Percentiles rank a stretch among this genome's conserved stretches.
Conservation (phyloP, 495 filamentous ascomycete species). For the Aspergillus cavernicola region DNA sequence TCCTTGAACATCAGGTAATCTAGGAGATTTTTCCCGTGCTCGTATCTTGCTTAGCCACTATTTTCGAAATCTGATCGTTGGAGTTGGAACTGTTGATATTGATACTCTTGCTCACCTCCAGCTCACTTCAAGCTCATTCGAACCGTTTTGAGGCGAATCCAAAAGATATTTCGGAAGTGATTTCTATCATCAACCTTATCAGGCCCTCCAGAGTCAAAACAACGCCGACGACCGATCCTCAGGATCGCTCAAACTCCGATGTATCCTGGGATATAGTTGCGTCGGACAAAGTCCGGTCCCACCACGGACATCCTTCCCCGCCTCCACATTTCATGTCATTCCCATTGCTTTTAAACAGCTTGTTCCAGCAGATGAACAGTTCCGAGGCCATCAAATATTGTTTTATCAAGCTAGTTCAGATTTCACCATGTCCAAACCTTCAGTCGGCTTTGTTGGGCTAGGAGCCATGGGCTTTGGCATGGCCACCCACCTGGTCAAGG, state of each 20-base stretch:
- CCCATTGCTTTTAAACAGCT: neutral
- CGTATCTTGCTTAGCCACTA: too few relatives aligned
- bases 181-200: too few relatives aligned
- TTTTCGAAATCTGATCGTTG: too few relatives aligned
- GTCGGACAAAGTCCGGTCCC: neutral
- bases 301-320: neutral
- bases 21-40: neutral
- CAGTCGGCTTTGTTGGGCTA: slow-evolving; percentile 74
- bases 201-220: too few relatives aligned
- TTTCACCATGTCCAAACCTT: slow-evolving; percentile 40
- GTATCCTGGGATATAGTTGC: neutral
- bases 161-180: too few relatives aligned
- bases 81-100: too few relatives aligned
- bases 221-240: too few relatives aligned
- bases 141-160: too few relatives aligned
- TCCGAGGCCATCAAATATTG: neutral
- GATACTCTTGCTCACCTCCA: too few relatives aligned
- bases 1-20: neutral
- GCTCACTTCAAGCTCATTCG: too few relatives aligned
- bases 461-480: slow-evolving; percentile 90
- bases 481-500: slow-evolving; percentile 71
- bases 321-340: neutral
- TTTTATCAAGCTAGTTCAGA: neutral
- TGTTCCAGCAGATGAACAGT: neutral
- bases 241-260: neutral